Conservation (phyloP, 2,329 filamentous ascomycete species). For the Spiromastix sp. region DNA sequence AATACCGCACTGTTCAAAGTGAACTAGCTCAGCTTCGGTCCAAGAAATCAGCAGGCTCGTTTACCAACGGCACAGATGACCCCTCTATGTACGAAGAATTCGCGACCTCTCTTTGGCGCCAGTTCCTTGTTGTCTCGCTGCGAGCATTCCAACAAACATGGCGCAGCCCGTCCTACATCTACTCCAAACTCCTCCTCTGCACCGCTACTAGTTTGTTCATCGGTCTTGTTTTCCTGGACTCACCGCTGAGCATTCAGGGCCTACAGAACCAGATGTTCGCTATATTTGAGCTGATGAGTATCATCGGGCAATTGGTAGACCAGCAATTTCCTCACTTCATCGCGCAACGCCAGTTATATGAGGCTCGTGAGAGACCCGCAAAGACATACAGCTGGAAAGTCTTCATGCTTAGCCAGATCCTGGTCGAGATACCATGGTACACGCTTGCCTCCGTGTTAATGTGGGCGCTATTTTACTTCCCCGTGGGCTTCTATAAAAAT, state of each 20-base stretch:
- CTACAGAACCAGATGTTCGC: slow-evolving; percentile 84
- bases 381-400: slow-evolving; percentile 62
- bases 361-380: slow-evolving; percentile 49
- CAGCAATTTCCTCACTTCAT: slow-evolving; percentile 50
- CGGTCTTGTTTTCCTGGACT: slow-evolving; percentile 70
- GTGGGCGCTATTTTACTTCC: slow-evolving; percentile 59
- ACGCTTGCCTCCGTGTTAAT: slow-evolving; percentile 51
- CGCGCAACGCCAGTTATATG: slow-evolving; percentile 47
- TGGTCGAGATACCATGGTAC: slow-evolving; percentile 60
- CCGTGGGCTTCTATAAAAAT: slow-evolving; percentile 38
- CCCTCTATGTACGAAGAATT: slow-evolving; percentile 49
- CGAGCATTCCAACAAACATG: slow-evolving; percentile 87
- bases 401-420: slow-evolving; percentile 59
- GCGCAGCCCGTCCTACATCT: slow-evolving; percentile 81
- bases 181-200: slow-evolving; percentile 65
- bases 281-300: slow-evolving; percentile 73
- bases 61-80: neutral
- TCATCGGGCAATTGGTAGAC: slow-evolving; percentile 53
- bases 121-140: slow-evolving; percentile 55
- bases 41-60: neutral
- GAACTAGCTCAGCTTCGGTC: slow-evolving; percentile 55
- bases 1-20: slow-evolving; percentile 42
- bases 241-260: slow-evolving; percentile 63
- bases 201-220: slow-evolving; percentile 60
- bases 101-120: slow-evolving; percentile 59